Evolutionary conservation across 768 basidiomycete species (phyloP).

Genomic region (Goffeauzyma gilvescens): DNA sequence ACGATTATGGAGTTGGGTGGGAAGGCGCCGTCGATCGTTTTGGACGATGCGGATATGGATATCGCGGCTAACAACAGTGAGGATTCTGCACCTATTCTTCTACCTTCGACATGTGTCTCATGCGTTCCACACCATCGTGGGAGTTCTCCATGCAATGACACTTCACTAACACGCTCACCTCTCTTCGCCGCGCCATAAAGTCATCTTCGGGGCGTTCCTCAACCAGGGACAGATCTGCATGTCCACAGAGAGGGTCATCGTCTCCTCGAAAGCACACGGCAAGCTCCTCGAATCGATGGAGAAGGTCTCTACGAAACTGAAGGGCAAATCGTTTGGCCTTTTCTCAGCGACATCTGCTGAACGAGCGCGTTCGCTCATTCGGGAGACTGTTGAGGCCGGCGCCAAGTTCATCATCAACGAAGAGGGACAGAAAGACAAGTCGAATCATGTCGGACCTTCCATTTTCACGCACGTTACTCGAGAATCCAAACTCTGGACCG

Average conservation of each 20-base stretch:
- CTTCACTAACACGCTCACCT: background rate
- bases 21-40: slow-evolving; percentile 32
- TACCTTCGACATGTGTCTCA: too few species aligned
- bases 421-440: too few species aligned
- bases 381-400: background rate
- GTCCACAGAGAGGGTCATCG: slow-evolving; percentile 28
- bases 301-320: slow-evolving; percentile 6
- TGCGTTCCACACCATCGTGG: too few species aligned
- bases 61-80: slow-evolving; percentile 38
- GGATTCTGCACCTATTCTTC: too few species aligned
- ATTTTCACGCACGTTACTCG: too few species aligned
- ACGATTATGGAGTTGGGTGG: slow-evolving; percentile 32
- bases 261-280: slow-evolving; percentile 15
- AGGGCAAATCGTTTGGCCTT: slow-evolving; percentile 3
- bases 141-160: background rate
- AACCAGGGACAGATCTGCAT: slow-evolving; percentile 32
- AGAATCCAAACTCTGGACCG: background rate
- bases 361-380: background rate
- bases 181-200: background rate
- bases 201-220: slow-evolving; percentile 26
- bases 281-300: slow-evolving; percentile 15
- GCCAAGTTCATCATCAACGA: background rate
- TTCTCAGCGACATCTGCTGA: background rate
- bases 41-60: slow-evolving; percentile 39
- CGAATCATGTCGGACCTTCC: too few species aligned